Conservation (phyloP, 2,329 filamentous ascomycete species). For the Hypoxylon sp. region DNA sequence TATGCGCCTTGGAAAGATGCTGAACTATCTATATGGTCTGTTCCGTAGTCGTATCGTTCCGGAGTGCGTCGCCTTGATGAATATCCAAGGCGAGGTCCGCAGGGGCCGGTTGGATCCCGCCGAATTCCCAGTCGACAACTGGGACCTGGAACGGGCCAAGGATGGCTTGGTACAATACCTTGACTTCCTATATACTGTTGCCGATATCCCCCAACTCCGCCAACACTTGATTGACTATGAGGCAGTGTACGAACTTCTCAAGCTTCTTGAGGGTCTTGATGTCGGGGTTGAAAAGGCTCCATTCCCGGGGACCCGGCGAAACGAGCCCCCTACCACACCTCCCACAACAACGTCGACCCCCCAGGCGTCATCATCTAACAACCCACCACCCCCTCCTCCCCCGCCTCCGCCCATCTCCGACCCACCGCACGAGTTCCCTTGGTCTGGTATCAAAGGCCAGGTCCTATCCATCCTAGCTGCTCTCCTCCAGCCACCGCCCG, state of each 20-base stretch:
- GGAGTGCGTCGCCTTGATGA: conserved; percentile 93
- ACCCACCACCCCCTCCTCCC: conserved; percentile 53
- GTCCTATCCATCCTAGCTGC: conserved; percentile 90
- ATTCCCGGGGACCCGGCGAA: conserved; percentile 58
- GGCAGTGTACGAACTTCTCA: conserved; percentile 86
- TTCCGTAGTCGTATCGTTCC: conserved; percentile 93
- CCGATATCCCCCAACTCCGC: conserved; percentile 84
- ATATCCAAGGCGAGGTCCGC: conserved; percentile 89
- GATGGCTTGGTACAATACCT: conserved; percentile 94
- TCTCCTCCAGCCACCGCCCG: conserved; percentile 82
- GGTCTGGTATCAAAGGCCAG: conserved; percentile 85
- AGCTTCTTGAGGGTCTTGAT: conserved; percentile 86
- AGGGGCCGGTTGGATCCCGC: conserved; percentile 77
- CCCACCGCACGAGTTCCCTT: conserved; percentile 69
- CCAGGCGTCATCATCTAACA: conserved; percentile 44
- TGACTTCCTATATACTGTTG: conserved; percentile 90
- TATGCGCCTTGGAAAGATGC: conserved; percentile 66
- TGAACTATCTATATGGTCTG: conserved; percentile 91
- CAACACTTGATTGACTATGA: conserved; percentile 91
- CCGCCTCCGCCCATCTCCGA: conserved; percentile 66
- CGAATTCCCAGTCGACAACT: conserved; percentile 92
- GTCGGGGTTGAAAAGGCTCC: conserved; percentile 85
- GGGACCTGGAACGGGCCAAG: conserved; percentile 98
- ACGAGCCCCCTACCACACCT: conserved; percentile 33
- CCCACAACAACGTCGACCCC: conserved; percentile 43